Percentiles rank a stretch among this genome's conserved stretches.
phyloP scores from a whole-genome alignment of 352 stramenopile genomes.

The Phytophthora capsici region DNA sequence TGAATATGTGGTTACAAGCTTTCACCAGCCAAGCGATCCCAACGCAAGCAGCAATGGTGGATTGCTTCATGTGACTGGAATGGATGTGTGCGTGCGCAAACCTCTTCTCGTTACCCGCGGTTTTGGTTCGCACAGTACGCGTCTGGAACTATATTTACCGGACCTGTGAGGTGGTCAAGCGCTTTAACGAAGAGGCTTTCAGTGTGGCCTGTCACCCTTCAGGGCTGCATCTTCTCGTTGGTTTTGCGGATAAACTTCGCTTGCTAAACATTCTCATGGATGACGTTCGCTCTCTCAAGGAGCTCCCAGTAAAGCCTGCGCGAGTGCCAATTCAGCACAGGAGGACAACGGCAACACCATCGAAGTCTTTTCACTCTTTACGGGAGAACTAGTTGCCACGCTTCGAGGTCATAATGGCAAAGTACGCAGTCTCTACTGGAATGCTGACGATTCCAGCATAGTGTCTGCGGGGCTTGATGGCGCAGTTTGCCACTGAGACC shows the following conservation, averaged over 20 bases:
- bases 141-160: slow-evolving; percentile 95
- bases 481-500: slow-evolving; percentile 94
- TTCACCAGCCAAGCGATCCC: slow-evolving; percentile 71
- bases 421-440: slow-evolving; percentile 89
- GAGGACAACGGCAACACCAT: slow-evolving; percentile 94
- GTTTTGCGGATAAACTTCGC: slow-evolving; percentile 91
- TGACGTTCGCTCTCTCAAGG: slow-evolving; percentile 86
- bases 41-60: slow-evolving; percentile 27
- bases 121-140: slow-evolving; percentile 87
- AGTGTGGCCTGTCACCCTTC: slow-evolving; percentile 92
- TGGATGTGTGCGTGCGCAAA: slow-evolving; percentile 94
- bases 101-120: slow-evolving; percentile 91
- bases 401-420: slow-evolving; percentile 94
- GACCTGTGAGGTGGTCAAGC: slow-evolving; percentile 85
- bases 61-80: slow-evolving; percentile 74
- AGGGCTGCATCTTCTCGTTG: slow-evolving; percentile 89
- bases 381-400: slow-evolving; percentile 89
- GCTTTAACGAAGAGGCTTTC: slow-evolving; percentile 90
- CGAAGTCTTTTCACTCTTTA: slow-evolving; percentile 93
- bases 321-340: slow-evolving; percentile 86
- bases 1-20: slow-evolving; percentile 71
- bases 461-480: slow-evolving; percentile 92
- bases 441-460: slow-evolving; percentile 84
- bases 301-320: slow-evolving; percentile 88
- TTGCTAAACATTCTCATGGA: slow-evolving; percentile 94